A percentile compares a stretch with the other conserved stretches of the same genome.
These are phyloP conservation scores for Fusarium neocosmosporiellum DNA, from an alignment of 2,329 filamentous ascomycete genomes.

Conservation along the genomic window DNA sequence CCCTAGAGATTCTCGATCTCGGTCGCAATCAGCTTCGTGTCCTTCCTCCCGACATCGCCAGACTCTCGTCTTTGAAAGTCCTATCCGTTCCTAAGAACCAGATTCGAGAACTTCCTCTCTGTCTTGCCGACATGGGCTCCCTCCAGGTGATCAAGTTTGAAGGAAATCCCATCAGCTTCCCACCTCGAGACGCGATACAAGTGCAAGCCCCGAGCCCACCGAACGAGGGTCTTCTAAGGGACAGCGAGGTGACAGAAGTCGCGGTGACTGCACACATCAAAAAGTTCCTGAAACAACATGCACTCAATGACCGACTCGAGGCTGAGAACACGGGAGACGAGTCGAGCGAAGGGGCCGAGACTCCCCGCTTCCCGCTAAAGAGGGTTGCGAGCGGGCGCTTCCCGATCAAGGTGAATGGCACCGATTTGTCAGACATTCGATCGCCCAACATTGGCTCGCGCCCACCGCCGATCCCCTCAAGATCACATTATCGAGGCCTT, in stretches of 20 bases:
- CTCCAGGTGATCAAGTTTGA: conserved; percentile 90
- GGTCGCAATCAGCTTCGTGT: conserved; percentile 85
- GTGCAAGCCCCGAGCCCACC: conserved; percentile 66
- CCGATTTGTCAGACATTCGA: conserved; percentile 73
- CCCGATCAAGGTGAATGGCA: conserved; percentile 78
- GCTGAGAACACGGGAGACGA: conserved; percentile 69
- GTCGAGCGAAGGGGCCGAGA: conserved; percentile 80
- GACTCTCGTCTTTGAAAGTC: conserved; percentile 87
- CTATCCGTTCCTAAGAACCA: conserved; percentile 88
- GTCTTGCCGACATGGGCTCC: conserved; percentile 89
- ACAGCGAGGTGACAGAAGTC: conserved; percentile 73
- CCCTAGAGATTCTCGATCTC: conserved; percentile 92
- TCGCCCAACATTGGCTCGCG: conserved; percentile 72
- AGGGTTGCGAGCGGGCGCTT: conserved; percentile 73
- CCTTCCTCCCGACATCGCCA: conserved; percentile 82
- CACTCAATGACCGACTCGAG: conserved; percentile 63
- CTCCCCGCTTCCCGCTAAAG: conserved; percentile 76
- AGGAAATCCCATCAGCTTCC: conserved; percentile 86
- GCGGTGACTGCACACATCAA: conserved; percentile 71
- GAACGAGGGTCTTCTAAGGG: conserved; percentile 63
- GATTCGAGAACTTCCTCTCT: conserved; percentile 84
- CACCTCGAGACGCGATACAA: conserved; percentile 76
- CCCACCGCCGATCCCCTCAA: conserved; percentile 79
- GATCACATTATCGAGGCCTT: conserved; percentile 81
- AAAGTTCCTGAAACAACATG: conserved; percentile 66